A percentile compares a stretch with the other conserved stretches of the same genome.
Conservation (phyloP, 148 eudicot species). For the Chenopodium quinoa region DNA sequence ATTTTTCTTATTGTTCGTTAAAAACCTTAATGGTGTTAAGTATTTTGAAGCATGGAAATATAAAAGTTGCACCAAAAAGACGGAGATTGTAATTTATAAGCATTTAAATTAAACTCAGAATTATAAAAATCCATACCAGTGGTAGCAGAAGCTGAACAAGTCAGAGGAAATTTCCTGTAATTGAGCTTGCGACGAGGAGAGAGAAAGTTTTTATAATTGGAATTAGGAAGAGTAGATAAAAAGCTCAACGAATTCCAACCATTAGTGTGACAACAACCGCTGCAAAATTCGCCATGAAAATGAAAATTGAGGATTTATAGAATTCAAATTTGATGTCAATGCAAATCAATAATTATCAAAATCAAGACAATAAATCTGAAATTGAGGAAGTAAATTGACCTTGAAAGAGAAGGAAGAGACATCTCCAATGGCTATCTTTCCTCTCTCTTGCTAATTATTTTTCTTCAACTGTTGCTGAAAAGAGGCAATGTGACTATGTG, state of each 20-base stretch:
- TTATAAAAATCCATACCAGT: background rate
- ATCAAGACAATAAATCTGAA: background rate
- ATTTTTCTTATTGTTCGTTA: too few species aligned
- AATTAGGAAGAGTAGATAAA: constrained; percentile 22
- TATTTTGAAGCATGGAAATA: too few species aligned
- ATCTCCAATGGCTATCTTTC: background rate
- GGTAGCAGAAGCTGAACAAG: constrained; percentile 38
- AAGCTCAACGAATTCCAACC: constrained; percentile 62
- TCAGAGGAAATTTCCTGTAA: constrained; percentile 29
- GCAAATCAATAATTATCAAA: background rate
- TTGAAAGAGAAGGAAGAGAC: constrained; percentile 32
- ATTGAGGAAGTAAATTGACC: constrained; percentile 22
- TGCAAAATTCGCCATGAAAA: constrained; percentile 19
- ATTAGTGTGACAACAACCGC: constrained; percentile 39
- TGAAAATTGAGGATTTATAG: background rate
- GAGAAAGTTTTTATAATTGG: background rate
- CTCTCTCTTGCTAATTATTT: background rate
- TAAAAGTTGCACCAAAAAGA: too few species aligned
- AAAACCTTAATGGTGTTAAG: too few species aligned
- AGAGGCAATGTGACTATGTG: background rate
- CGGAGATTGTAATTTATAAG: too few species aligned
- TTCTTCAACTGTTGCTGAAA: background rate
- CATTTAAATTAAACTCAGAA: background rate
- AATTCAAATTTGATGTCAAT: background rate
- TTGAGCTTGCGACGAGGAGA: constrained; percentile 20